Conservation (phyloP, 1,284 basidiomycete genomes). For the Takashimella koratensis region DNA sequence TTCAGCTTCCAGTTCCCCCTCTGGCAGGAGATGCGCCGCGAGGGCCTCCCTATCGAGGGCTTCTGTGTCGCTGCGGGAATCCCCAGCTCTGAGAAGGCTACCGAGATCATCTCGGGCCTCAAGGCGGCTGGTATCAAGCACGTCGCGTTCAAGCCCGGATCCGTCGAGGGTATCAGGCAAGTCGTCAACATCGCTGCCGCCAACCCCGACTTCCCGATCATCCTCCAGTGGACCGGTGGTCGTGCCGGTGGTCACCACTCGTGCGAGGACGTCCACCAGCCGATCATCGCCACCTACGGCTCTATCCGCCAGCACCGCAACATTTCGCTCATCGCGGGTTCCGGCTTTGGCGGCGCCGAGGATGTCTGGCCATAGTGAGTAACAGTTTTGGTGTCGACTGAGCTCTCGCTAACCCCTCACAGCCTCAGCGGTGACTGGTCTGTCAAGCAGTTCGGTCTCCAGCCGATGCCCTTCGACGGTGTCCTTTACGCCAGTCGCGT, state of each 20-base stretch:
- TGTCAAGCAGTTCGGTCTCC: constrained; percentile 68
- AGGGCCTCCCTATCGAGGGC: constrained; percentile 92
- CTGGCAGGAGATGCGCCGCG: constrained; percentile 95
- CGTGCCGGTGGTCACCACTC: constrained; percentile 99
- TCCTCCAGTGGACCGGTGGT: constrained; percentile 98
- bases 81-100: constrained; percentile 87
- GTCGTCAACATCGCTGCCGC: constrained; percentile 92
- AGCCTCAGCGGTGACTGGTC: constrained; percentile 91
- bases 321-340: constrained; percentile 89
- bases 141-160: constrained; percentile 95
- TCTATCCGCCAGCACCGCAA: constrained; percentile 85
- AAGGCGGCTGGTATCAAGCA: constrained; percentile 82
- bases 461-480: constrained; percentile 99
- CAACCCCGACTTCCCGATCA: constrained; percentile 96
- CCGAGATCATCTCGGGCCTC: constrained; percentile 80
- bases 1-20: constrained; percentile 95
- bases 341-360: constrained; percentile 91
- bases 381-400: background rate
- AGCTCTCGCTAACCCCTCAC: background rate
- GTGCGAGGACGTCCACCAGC: constrained; percentile 98
- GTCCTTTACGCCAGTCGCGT: constrained; percentile 93
- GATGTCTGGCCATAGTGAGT: constrained; percentile 87
- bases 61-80: constrained; percentile 98
- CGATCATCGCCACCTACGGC: constrained; percentile 84
- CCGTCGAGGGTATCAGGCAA: constrained; percentile 93